Conservation (phyloP, 2,329 filamentous ascomycete species). For the Bipolaris cookei region DNA sequence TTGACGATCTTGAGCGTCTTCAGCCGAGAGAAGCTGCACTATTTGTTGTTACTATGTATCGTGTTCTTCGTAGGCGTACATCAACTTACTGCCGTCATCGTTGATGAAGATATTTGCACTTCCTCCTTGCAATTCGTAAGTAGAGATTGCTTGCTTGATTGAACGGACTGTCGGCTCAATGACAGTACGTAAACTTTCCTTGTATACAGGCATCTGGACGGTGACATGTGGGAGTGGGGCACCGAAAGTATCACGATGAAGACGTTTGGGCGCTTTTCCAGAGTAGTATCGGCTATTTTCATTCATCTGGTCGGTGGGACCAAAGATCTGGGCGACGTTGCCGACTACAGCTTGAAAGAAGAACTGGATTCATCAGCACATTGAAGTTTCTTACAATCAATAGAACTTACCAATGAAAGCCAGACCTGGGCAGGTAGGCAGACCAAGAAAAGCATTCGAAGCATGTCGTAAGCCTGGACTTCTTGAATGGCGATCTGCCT, state of each 20-base stretch:
- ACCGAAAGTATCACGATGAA: conserved; percentile 60
- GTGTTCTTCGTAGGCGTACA: fast-evolving
- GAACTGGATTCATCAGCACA: conserved; percentile 29
- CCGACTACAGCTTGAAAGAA: conserved; percentile 39
- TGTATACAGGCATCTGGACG: conserved; percentile 88
- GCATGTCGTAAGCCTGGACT: conserved; percentile 59
- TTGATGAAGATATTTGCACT: conserved; percentile 72
- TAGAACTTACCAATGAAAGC: conserved; percentile 57
- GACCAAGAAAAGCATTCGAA: conserved; percentile 61
- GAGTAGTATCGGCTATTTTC: conserved; percentile 85
- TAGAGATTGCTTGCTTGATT: conserved; percentile 69
- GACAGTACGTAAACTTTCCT: conserved; percentile 77
- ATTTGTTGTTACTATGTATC: not conserved
- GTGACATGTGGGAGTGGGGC: conserved; percentile 68
- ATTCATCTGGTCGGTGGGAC: conserved; percentile 74
- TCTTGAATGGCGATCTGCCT: conserved; percentile 62
- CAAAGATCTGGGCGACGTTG: conserved; percentile 65
- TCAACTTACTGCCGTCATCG: conserved; percentile 62
- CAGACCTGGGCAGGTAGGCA: conserved; percentile 64
- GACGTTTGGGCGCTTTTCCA: conserved; percentile 57
- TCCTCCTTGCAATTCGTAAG: conserved; percentile 63
- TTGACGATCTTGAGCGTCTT: conserved; percentile 53
- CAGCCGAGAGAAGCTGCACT: conserved; percentile 63
- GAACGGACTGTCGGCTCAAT: conserved; percentile 79
- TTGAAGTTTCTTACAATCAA: not conserved